phyloP scores from a whole-genome alignment of 208 protist species.

The Trichomonas gallinae region DNA sequence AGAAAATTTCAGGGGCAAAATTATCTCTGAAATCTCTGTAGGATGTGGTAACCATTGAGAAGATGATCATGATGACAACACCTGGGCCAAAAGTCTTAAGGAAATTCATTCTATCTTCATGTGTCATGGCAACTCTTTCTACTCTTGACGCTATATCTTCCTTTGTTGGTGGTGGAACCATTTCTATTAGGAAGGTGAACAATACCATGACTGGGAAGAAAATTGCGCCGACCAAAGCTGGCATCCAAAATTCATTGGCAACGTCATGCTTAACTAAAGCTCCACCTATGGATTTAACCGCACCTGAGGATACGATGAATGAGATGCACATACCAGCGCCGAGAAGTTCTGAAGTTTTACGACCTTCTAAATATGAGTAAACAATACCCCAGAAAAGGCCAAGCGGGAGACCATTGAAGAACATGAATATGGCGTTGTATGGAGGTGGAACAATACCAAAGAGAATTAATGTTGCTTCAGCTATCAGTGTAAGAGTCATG shows the following conservation, averaged over 20 bases:
- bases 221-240: background rate
- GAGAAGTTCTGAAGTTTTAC: background rate
- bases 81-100: background rate
- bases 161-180: background rate
- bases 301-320: background rate
- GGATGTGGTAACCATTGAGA: background rate
- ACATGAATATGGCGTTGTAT: background rate
- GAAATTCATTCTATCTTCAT: background rate
- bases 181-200: background rate
- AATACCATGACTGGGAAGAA: background rate
- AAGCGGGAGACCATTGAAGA: background rate
- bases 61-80: background rate
- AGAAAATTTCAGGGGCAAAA: background rate
- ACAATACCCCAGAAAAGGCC: background rate
- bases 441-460: background rate
- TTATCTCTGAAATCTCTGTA: conserved; percentile 7
- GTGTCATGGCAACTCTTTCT: background rate
- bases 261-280: background rate
- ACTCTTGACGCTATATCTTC: background rate
- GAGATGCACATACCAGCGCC: background rate
- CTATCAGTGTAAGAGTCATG: background rate
- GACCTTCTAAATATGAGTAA: background rate
- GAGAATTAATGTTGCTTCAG: background rate
- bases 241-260: background rate
- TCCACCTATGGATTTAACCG: background rate